A percentile compares a stretch with the other conserved stretches of the same genome.
Evolutionary conservation across 352 stramenopile genomes (phyloP).

Genomic region (Pythium aristosporum): DNA sequence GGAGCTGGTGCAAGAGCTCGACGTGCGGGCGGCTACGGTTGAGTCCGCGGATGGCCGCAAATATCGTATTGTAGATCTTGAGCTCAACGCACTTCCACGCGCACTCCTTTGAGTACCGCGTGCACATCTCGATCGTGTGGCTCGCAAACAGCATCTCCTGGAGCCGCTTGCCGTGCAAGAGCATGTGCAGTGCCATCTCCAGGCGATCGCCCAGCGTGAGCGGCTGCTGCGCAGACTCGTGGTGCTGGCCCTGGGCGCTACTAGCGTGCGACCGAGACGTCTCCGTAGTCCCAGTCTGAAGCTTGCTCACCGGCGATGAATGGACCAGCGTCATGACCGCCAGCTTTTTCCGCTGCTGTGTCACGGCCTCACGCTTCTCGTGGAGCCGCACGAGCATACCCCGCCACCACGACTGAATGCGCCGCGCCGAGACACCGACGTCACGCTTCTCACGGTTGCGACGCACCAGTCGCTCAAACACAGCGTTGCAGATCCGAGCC

Average conservation of each 20-base stretch:
- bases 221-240: constrained; percentile 19
- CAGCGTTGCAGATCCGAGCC: constrained; percentile 5
- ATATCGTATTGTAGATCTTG: constrained; percentile 89
- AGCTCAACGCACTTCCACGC: constrained; percentile 88
- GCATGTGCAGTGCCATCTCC: constrained; percentile 72
- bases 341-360: constrained; percentile 54
- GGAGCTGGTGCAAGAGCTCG: constrained; percentile 89
- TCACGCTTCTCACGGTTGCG: constrained; percentile 10
- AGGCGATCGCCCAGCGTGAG: constrained; percentile 59
- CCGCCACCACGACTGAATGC: constrained; percentile 73
- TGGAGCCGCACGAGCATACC: constrained; percentile 59
- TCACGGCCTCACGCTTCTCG: constrained; percentile 38
- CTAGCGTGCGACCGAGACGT: neutral
- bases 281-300: neutral
- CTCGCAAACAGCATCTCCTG: constrained; percentile 92
- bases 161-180: constrained; percentile 82
- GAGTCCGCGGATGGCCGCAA: constrained; percentile 89
- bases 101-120: constrained; percentile 88
- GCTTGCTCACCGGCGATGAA: neutral
- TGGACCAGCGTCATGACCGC: constrained; percentile 49
- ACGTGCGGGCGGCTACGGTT: constrained; percentile 95
- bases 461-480: constrained; percentile 17
- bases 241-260: no score
- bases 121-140: constrained; percentile 91
- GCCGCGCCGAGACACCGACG: constrained; percentile 25